Evolutionary conservation across 2,329 filamentous ascomycete species (phyloP).

Genomic region (Fusarium nelsonii): DNA sequence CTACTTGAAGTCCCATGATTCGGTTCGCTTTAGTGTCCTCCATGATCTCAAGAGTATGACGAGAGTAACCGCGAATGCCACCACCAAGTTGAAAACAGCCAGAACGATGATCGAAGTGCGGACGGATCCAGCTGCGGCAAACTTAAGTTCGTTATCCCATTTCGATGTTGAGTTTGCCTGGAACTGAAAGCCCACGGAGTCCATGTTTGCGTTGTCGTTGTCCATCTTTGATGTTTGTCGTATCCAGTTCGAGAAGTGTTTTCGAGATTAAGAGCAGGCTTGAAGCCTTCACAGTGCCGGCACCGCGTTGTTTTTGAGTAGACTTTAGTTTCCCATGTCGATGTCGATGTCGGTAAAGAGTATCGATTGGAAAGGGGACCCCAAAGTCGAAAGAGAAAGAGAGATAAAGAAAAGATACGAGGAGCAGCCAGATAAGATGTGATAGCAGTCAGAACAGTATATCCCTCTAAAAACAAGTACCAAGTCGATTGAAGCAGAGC

Average conservation of each 20-base stretch:
- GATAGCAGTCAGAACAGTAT: slow-evolving; percentile 16
- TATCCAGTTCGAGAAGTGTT: slow-evolving; percentile 22
- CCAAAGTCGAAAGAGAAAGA: slow-evolving; percentile 4
- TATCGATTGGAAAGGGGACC: slow-evolving; percentile 3
- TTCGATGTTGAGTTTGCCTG: slow-evolving; percentile 59
- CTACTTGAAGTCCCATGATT: slow-evolving; percentile 60
- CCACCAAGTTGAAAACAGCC: slow-evolving; percentile 70
- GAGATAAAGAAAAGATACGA: neutral
- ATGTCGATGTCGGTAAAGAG: slow-evolving; percentile 7
- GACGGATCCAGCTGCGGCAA: slow-evolving; percentile 67
- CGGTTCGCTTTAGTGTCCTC: slow-evolving; percentile 57
- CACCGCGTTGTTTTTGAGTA: slow-evolving; percentile 40
- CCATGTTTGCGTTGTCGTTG: slow-evolving; percentile 28
- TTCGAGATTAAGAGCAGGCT: slow-evolving; percentile 31
- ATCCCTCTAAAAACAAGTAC: slow-evolving; percentile 7
- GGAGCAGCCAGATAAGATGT: slow-evolving; percentile 11
- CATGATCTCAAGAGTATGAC: slow-evolving; percentile 71
- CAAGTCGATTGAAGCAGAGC: slow-evolving; percentile 20
- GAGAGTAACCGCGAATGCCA: slow-evolving; percentile 66
- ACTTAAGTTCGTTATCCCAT: slow-evolving; percentile 64
- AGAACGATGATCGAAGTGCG: slow-evolving; percentile 72
- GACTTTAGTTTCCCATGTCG: slow-evolving; percentile 42
- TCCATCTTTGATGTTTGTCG: slow-evolving; percentile 23
- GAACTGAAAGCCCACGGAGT: slow-evolving; percentile 49
- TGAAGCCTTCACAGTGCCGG: slow-evolving; percentile 46